Percentiles rank a stretch among this genome's conserved stretches.
These are phyloP conservation scores for Entomophthora muscae DNA, from an alignment of 371 early-diverging fungal species.

Conservation along the genomic window DNA sequence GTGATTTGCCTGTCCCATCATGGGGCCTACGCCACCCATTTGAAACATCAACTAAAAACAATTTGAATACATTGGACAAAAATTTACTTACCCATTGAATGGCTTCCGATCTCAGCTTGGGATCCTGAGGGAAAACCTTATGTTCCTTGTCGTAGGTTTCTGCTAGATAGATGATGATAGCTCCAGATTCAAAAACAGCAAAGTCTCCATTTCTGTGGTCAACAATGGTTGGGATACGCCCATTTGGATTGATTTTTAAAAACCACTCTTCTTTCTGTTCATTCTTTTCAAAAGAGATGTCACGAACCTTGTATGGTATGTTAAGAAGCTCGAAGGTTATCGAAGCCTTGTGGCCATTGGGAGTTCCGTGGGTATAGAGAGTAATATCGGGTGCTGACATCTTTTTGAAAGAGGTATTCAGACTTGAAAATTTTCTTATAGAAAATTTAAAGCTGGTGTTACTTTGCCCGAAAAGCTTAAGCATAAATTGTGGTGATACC, in stretches of 20 bases:
- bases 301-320: slow-evolving; percentile 15
- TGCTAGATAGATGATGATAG: slow-evolving; percentile 28
- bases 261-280: slow-evolving; percentile 31
- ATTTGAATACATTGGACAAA: not conserved
- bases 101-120: slow-evolving; percentile 19
- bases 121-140: slow-evolving; percentile 19
- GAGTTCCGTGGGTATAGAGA: slow-evolving; percentile 9
- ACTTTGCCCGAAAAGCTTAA: too few relatives aligned
- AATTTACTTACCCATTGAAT: slow-evolving; percentile 19
- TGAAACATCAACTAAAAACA: slow-evolving; percentile 23
- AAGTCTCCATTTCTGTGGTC: slow-evolving; percentile 22
- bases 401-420: not conserved
- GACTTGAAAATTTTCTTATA: too few relatives aligned
- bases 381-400: slow-evolving; percentile 8
- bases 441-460: too few relatives aligned
- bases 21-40: slow-evolving; percentile 20
- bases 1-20: slow-evolving; percentile 21
- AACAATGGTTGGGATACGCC: slow-evolving; percentile 22
- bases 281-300: slow-evolving; percentile 16
- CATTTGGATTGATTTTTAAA: slow-evolving; percentile 32
- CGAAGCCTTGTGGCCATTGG: slow-evolving; percentile 16
- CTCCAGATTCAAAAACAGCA: slow-evolving; percentile 27
- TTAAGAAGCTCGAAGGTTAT: slow-evolving; percentile 24
- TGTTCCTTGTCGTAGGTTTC: slow-evolving; percentile 27
- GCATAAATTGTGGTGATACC: too few relatives aligned